Conservation (phyloP, 495 filamentous ascomycete species). For the Penicillium cataractarum region DNA sequence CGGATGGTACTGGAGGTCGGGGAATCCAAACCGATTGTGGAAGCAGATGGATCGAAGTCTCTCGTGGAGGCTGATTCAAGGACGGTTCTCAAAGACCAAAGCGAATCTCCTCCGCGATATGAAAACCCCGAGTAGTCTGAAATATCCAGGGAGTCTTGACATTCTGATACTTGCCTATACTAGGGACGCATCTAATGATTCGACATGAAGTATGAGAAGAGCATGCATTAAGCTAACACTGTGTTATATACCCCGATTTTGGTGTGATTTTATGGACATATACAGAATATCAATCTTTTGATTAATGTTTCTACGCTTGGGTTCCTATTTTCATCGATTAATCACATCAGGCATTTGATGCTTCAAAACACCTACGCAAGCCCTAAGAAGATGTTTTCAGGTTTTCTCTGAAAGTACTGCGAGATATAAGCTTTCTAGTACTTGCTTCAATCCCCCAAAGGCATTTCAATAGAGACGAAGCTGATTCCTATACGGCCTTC, state of each 20-base stretch:
- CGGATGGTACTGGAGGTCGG: background rate
- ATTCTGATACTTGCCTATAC: background rate
- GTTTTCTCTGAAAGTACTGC: background rate
- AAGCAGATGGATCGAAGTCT: background rate
- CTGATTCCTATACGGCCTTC: background rate
- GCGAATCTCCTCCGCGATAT: background rate
- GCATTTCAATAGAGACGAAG: background rate
- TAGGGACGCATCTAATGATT: background rate
- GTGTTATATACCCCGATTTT: too few species aligned
- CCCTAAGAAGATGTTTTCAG: background rate
- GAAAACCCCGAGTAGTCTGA: background rate
- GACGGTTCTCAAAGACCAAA: background rate
- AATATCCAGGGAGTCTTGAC: background rate
- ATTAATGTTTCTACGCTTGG: background rate
- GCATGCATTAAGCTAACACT: background rate
- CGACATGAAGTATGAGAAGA: background rate
- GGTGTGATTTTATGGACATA: background rate
- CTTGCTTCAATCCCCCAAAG: background rate
- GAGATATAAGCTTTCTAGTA: background rate
- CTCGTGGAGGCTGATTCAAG: background rate
- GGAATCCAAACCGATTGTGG: background rate
- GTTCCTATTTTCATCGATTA: background rate
- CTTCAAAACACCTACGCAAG: too few species aligned
- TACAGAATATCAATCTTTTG: background rate
- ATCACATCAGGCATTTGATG: too few species aligned